Percentiles rank a stretch among this genome's conserved stretches.
phyloP scores from a whole-genome alignment of 2,329 filamentous ascomycete species.

The Colletotrichum euphorbiae region DNA sequence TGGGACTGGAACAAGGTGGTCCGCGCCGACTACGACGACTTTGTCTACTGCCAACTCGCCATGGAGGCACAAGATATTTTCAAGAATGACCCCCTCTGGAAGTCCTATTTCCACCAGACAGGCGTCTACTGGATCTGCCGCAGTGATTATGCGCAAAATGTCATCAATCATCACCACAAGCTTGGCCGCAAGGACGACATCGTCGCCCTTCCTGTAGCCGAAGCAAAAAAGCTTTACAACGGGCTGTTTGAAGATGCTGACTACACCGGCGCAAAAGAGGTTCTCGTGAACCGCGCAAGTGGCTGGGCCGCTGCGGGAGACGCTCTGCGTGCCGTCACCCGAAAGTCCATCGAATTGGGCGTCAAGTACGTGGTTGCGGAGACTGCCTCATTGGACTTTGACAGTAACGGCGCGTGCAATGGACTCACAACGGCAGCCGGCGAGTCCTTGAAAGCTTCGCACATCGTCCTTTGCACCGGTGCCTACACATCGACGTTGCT shows the following conservation, averaged over 20 bases:
- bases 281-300: slow-evolving; percentile 70
- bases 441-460: slow-evolving; percentile 57
- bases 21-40: slow-evolving; percentile 75
- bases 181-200: slow-evolving; percentile 55
- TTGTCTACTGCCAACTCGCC: slow-evolving; percentile 72
- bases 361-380: slow-evolving; percentile 70
- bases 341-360: slow-evolving; percentile 63
- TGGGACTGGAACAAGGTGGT: slow-evolving; percentile 82
- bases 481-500: slow-evolving; percentile 69
- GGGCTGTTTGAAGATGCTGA: slow-evolving; percentile 71
- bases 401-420: slow-evolving; percentile 52
- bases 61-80: slow-evolving; percentile 75
- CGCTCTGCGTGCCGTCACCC: slow-evolving; percentile 65
- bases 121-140: slow-evolving; percentile 70
- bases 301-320: slow-evolving; percentile 74
- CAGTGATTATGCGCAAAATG: slow-evolving; percentile 61
- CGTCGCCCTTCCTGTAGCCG: slow-evolving; percentile 57
- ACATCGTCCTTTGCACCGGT: slow-evolving; percentile 66
- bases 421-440: slow-evolving; percentile 64
- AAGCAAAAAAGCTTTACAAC: slow-evolving; percentile 62
- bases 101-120: slow-evolving; percentile 67
- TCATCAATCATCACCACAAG: slow-evolving; percentile 64
- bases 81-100: slow-evolving; percentile 66
- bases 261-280: slow-evolving; percentile 68
- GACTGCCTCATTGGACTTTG: slow-evolving; percentile 59